phyloP scores from a whole-genome alignment of 2,329 filamentous ascomycete species.

The Fusarium sp. region DNA sequence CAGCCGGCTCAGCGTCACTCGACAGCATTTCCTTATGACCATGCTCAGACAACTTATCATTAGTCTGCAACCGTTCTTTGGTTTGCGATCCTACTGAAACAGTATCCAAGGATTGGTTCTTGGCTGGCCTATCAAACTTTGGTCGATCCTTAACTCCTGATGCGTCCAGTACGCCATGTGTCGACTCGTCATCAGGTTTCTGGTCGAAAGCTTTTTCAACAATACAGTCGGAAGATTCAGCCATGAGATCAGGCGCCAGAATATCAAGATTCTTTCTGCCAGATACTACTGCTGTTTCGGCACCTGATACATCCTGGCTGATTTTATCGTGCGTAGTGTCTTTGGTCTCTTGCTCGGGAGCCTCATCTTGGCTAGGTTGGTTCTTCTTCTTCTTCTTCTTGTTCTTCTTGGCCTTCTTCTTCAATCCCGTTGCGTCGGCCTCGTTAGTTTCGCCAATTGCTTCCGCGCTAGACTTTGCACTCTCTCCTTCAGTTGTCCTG shows the following conservation, averaged over 20 bases:
- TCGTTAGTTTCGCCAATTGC: slow-evolving; percentile 10
- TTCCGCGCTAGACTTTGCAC: neutral
- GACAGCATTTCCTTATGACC: neutral
- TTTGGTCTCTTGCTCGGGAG: neutral
- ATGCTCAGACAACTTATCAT: neutral
- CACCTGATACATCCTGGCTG: neutral
- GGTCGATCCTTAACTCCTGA: neutral
- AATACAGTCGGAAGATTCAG: neutral
- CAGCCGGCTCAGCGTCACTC: neutral
- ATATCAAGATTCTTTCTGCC: neutral
- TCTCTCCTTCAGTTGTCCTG: neutral
- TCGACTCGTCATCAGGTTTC: neutral
- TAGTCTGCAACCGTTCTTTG: neutral
- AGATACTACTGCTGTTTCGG: neutral
- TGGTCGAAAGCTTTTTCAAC: neutral
- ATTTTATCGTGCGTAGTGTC: slow-evolving; percentile 4
- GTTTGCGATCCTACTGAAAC: neutral
- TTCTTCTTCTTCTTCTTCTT: slow-evolving; percentile 44
- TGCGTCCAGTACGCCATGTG: neutral
- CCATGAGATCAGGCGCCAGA: neutral
- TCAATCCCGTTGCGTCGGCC: slow-evolving; percentile 6
- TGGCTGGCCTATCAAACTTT: neutral
- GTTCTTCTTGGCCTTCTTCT: slow-evolving; percentile 47
- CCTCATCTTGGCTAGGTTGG: slow-evolving; percentile 15
- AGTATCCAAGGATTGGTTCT: neutral